Conservation (phyloP, 768 basidiomycete species). For the Tulasnella sp. region DNA sequence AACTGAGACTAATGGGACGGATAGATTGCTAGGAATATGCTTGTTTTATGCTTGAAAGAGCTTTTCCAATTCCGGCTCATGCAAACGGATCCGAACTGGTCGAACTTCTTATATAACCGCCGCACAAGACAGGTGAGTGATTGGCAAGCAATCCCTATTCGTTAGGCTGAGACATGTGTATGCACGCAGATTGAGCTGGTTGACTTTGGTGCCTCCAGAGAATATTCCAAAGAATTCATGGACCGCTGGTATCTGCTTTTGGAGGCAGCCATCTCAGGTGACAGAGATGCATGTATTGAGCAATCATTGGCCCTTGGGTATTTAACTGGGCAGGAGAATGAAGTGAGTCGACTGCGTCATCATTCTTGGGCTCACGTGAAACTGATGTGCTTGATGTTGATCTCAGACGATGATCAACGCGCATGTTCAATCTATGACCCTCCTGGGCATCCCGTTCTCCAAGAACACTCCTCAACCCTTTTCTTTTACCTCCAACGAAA, state of each 20-base stretch:
- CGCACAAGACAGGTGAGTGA: conserved; percentile 42
- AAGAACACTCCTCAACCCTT: conserved; percentile 52
- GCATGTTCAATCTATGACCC: conserved; percentile 67
- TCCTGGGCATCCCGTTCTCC: conserved; percentile 80
- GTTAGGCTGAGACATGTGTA: not conserved
- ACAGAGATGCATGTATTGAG: conserved; percentile 50
- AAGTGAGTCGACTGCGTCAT: conserved; percentile 33
- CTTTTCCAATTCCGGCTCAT: conserved; percentile 83
- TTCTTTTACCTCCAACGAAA: conserved; percentile 35
- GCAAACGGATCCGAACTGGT: conserved; percentile 99
- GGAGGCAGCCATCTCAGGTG: conserved; percentile 57
- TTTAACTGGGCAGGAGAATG: conserved; percentile 74
- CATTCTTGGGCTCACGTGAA: not conserved
- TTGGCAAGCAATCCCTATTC: not conserved
- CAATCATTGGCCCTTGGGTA: conserved; percentile 79
- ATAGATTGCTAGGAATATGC: conserved; percentile 71
- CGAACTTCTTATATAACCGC: conserved; percentile 86
- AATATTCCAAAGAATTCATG: conserved; percentile 76
- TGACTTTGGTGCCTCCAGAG: conserved; percentile 90
- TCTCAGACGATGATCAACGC: conserved; percentile 73
- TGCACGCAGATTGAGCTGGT: conserved; percentile 59
- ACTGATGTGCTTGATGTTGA: not conserved
- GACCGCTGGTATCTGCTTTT: conserved; percentile 78
- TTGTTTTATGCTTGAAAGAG: conserved; percentile 80
- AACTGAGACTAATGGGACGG: not conserved